phyloP scores from a whole-genome alignment of 768 basidiomycete genomes.

The Trametes maxima region DNA sequence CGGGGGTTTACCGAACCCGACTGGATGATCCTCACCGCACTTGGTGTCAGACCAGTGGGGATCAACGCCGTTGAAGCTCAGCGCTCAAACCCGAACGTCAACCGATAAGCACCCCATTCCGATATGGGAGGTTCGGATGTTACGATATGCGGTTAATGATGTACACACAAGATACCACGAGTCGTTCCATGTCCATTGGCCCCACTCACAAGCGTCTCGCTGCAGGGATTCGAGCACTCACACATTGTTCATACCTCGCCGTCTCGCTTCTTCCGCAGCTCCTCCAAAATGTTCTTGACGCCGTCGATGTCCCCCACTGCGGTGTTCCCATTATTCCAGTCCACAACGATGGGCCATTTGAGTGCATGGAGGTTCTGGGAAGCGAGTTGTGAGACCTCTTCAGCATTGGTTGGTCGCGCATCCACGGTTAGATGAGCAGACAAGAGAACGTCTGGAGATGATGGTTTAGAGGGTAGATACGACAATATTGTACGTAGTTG shows the following conservation, averaged over 20 bases:
- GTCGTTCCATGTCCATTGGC: too few species aligned
- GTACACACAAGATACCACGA: too few species aligned
- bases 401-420: conserved; percentile 43
- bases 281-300: conserved; percentile 68
- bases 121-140: too few species aligned
- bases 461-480: conserved; percentile 46
- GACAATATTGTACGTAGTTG: conserved; percentile 69
- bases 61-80: too few species aligned
- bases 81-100: too few species aligned
- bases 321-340: conserved; percentile 70
- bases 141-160: too few species aligned
- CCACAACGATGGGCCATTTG: conserved; percentile 82
- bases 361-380: conserved; percentile 58
- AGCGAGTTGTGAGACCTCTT: conserved; percentile 53
- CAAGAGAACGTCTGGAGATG: conserved; percentile 44
- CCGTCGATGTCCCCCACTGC: conserved; percentile 69
- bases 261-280: conserved; percentile 63
- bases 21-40: too few species aligned
- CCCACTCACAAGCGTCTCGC: too few species aligned
- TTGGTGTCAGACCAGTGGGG: too few species aligned
- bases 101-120: too few species aligned
- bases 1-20: too few species aligned
- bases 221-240: background rate
- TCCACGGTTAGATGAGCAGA: conserved; percentile 61
- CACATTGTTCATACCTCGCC: conserved; percentile 46